A percentile compares a stretch with the other conserved stretches of the same genome.
phyloP scores from a whole-genome alignment of 345 rosid genomes.

The Populus alba region DNA sequence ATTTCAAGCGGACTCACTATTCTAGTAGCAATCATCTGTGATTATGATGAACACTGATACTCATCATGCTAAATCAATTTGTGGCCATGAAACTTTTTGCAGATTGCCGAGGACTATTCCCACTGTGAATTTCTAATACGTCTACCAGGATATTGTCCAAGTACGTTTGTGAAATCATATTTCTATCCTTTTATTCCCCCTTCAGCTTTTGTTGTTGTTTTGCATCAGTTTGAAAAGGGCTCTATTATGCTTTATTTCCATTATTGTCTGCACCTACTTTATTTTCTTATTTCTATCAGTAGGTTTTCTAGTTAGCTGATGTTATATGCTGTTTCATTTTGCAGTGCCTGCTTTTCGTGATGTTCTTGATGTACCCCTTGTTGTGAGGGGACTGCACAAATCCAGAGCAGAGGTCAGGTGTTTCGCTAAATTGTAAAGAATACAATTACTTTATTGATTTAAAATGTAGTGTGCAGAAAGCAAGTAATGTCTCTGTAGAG shows the following conservation, averaged over 20 bases:
- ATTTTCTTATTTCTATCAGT: too few relatives aligned
- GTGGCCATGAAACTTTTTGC: slow-evolving; percentile 16
- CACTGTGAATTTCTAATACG: slow-evolving; percentile 93
- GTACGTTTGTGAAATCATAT: slow-evolving; percentile 41
- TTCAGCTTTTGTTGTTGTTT: slow-evolving; percentile 1
- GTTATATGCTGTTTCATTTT: neutral
- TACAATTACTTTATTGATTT: neutral
- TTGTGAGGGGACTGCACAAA: slow-evolving; percentile 91
- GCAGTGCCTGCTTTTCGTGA: slow-evolving; percentile 99
- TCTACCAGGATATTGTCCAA: slow-evolving; percentile 98
- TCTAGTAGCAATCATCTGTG: too few relatives aligned
- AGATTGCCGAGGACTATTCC: slow-evolving; percentile 99
- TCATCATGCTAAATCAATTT: slow-evolving; percentile 8
- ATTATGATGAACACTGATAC: neutral
- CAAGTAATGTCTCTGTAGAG: too few relatives aligned
- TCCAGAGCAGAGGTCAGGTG: slow-evolving; percentile 77
- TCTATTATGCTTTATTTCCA: too few relatives aligned
- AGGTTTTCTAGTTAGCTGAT: too few relatives aligned
- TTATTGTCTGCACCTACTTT: too few relatives aligned
- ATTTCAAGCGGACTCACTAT: too few relatives aligned
- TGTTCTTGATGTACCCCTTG: slow-evolving; percentile 90
- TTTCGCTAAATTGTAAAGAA: neutral
- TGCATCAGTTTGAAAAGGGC: neutral
- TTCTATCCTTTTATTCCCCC: neutral
- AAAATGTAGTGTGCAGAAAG: too few relatives aligned